A percentile compares a stretch with the other conserved stretches of the same genome.
phyloP scores from a whole-genome alignment of 1,139 yeast species.

The Blastobotrys arbuscula region DNA sequence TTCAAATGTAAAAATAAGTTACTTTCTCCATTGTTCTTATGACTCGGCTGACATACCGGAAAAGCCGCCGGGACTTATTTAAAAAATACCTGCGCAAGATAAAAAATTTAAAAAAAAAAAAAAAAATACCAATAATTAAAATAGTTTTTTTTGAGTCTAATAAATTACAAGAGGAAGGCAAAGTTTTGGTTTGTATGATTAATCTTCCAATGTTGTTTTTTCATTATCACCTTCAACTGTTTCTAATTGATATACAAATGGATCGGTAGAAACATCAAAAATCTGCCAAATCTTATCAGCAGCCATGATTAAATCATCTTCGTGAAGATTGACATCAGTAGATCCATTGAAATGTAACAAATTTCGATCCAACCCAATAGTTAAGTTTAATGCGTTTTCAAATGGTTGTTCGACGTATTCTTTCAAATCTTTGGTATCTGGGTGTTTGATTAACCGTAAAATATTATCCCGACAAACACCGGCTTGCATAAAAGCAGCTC shows the following conservation, averaged over 20 bases:
- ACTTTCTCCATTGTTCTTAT: too few relatives aligned
- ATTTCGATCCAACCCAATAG: constrained; percentile 17
- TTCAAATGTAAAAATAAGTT: too few relatives aligned
- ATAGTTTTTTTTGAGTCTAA: too few relatives aligned
- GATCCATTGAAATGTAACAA: constrained; percentile 11
- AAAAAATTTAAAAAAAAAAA: too few relatives aligned
- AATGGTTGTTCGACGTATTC: constrained; percentile 15
- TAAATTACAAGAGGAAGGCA: too few relatives aligned
- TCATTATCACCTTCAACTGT: background rate
- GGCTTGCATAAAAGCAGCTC: constrained; percentile 18
- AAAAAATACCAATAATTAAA: too few relatives aligned
- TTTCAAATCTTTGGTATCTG: background rate
- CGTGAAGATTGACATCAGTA: constrained; percentile 12
- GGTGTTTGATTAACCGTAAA: constrained; percentile 9
- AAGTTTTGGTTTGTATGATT: too few relatives aligned
- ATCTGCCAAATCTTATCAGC: constrained; percentile 14
- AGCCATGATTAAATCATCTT: constrained; percentile 15
- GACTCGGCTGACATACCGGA: too few relatives aligned
- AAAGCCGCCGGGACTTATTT: too few relatives aligned
- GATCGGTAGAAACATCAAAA: constrained; percentile 13
- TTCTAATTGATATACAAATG: constrained; percentile 7
- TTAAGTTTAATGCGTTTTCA: constrained; percentile 17
- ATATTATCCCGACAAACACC: constrained; percentile 17
- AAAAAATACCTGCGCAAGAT: too few relatives aligned
- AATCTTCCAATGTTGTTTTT: too few relatives aligned